These are phyloP conservation scores for Phytopythium aichiense DNA, from an alignment of 352 stramenopile genomes.

Conservation along the genomic window DNA sequence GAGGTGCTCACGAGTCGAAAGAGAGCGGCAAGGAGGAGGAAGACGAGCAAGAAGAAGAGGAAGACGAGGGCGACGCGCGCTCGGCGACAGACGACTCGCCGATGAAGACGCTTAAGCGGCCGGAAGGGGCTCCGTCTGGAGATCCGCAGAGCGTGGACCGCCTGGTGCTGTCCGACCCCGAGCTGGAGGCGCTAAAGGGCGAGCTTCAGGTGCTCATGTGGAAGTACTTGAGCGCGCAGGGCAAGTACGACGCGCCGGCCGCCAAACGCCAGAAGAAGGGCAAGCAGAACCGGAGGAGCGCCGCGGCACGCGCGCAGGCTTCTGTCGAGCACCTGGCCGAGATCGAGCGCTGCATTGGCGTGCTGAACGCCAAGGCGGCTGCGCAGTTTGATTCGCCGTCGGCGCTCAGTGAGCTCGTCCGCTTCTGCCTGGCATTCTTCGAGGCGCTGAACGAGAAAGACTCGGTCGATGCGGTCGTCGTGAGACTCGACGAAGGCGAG, in stretches of 20 bases:
- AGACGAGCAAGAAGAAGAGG: constrained; percentile 20
- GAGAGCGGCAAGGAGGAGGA: constrained; percentile 6
- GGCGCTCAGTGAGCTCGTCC: constrained; percentile 38
- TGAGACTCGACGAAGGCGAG: constrained; percentile 33
- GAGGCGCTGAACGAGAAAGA: constrained; percentile 39
- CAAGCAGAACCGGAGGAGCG: constrained; percentile 32
- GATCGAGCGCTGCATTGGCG: constrained; percentile 29
- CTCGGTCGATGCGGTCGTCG: constrained; percentile 10
- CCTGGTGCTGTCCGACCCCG: constrained; percentile 25
- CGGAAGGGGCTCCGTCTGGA: neutral
- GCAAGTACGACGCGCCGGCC: constrained; percentile 18
- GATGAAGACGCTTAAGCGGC: constrained; percentile 5
- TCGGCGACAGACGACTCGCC: constrained; percentile 9
- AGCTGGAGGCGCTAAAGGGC: constrained; percentile 40
- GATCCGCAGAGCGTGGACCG: constrained; percentile 14
- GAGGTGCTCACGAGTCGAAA: neutral
- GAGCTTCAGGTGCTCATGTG: constrained; percentile 33
- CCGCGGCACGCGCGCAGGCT: neutral
- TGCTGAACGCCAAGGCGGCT: constrained; percentile 34
- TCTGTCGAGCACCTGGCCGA: constrained; percentile 13
- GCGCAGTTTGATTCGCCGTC: constrained; percentile 22
- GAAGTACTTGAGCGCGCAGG: constrained; percentile 24
- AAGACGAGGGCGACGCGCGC: neutral
- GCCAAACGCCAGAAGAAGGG: constrained; percentile 68
- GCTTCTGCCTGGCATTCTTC: constrained; percentile 37